Base-by-base conservation (phyloP, 176 grass and related monocot species). In the Paspalum notatum region DNA sequence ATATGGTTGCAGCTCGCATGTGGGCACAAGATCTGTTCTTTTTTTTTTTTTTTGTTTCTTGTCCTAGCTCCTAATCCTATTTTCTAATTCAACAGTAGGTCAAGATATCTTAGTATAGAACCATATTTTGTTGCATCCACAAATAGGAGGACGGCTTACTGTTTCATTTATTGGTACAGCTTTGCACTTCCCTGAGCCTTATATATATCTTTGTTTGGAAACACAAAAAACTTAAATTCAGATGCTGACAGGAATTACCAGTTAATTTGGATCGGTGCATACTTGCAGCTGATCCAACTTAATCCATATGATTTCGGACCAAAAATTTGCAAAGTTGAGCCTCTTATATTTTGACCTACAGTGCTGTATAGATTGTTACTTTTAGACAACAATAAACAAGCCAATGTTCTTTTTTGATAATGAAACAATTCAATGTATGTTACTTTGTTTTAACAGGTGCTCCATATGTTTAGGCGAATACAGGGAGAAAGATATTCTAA, bases 401-500 rank as follows among this genome's bases (percentile, higher is more conserved):
- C 39, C 52, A 55, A 69, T 56, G 54, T 21, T 60, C 83, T 43
- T 61, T 62, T 64, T 9, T 32, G 3, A 32, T 32, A 32, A 32
- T 3, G 32, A 32, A 70, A 57, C 25, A n/a, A 51, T 43, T 39
- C 53, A 48, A 64, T 57, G 47, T 16, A 48, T 47, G 11, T 58
- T 80, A 32, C 32, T 32, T 60, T 83, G 49, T 61, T 66, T 63
- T 12, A 13, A 79, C 76, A 97, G 94, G 87, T 97, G 91, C 56
- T 90, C 95, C 42, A 97, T 97, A 80, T 97, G 95, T 86, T 90
- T 97, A 76, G 81, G 87, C 5, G 95, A 97, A 51, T 97, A 94
- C 81, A 85, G 74, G 20, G 91, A 97, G 69, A 94, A 87, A 83
- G 87, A 94, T 44, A 77, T 89, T 57, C 74, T 97, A 66, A 84